Evolutionary conservation across 495 filamentous ascomycete genomes (phyloP).

Genomic region (Hypoxylon intermedium): DNA sequence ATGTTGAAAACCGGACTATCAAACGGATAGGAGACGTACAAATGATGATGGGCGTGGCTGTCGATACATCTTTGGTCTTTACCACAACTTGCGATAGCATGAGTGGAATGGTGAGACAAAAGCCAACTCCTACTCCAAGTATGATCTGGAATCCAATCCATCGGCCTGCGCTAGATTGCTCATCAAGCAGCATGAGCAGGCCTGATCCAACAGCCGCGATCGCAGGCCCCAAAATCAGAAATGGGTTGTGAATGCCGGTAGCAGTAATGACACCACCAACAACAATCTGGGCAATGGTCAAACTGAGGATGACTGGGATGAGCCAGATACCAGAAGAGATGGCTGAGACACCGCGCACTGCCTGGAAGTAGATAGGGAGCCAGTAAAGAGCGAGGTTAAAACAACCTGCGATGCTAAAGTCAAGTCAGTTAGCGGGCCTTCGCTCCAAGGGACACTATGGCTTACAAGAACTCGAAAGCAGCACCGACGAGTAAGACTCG

Average conservation of each 20-base stretch:
- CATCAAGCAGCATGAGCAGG: slow-evolving; percentile 68
- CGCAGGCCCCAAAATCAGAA: slow-evolving; percentile 54
- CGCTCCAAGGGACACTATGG: slow-evolving; percentile 61
- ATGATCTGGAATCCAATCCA: slow-evolving; percentile 86
- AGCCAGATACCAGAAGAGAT: slow-evolving; percentile 78
- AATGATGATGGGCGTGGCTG: slow-evolving; percentile 13
- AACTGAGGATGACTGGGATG: slow-evolving; percentile 72
- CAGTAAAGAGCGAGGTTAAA: slow-evolving; percentile 68
- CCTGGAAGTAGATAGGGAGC: slow-evolving; percentile 90
- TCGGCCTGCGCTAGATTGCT: slow-evolving; percentile 56
- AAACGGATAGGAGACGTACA: slow-evolving; percentile 4
- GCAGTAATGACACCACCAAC: slow-evolving; percentile 65
- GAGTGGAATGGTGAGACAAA: slow-evolving; percentile 13
- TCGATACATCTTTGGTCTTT: slow-evolving; percentile 10
- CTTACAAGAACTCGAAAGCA: slow-evolving; percentile 66
- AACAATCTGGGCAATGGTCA: slow-evolving; percentile 68
- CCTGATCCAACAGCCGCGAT: slow-evolving; percentile 72
- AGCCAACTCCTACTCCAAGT: slow-evolving; percentile 70
- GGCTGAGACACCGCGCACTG: slow-evolving; percentile 73
- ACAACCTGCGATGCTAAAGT: slow-evolving; percentile 47
- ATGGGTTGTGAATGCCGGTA: slow-evolving; percentile 63
- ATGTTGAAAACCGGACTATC: neutral
- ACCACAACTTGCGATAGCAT: slow-evolving; percentile 11
- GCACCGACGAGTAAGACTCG: slow-evolving; percentile 61
- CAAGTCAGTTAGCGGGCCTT: slow-evolving; percentile 34